A percentile compares a stretch with the other conserved stretches of the same genome.
Evolutionary conservation across 441 rosid species (phyloP).

Genomic region (Euphorbia corollata): DNA sequence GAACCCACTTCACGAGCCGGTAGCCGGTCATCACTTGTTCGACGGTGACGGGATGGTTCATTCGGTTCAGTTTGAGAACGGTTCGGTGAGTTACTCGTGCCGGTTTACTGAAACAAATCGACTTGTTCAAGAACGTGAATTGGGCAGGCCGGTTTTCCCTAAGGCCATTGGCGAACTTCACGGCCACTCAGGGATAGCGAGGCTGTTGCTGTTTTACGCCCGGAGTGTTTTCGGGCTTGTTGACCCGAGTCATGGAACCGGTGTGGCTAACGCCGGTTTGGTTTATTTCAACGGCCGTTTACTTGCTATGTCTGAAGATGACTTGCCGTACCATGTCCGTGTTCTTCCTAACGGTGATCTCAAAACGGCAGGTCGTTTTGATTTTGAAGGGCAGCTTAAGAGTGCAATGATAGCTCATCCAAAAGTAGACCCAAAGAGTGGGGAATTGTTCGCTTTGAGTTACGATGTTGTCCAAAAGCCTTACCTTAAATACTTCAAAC

Average conservation of each 20-base stretch:
- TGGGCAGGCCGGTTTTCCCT: slow-evolving; percentile 62
- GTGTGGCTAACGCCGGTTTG: slow-evolving; percentile 80
- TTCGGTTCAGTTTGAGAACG: slow-evolving; percentile 38
- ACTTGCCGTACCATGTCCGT: slow-evolving; percentile 59
- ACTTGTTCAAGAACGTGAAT: slow-evolving; percentile 43
- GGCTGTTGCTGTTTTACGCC: slow-evolving; percentile 57
- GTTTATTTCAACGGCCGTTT: slow-evolving; percentile 55
- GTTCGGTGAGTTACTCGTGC: slow-evolving; percentile 53
- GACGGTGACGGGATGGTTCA: slow-evolving; percentile 92
- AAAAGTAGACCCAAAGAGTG: slow-evolving; percentile 56
- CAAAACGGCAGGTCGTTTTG: slow-evolving; percentile 55
- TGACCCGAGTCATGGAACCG: slow-evolving; percentile 53
- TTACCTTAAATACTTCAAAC: slow-evolving; percentile 52
- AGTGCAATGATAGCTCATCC: slow-evolving; percentile 82
- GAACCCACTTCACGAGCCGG: slow-evolving; percentile 61
- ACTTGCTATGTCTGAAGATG: slow-evolving; percentile 85
- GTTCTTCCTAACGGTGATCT: slow-evolving; percentile 58
- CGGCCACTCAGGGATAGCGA: slow-evolving; percentile 64
- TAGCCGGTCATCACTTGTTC: slow-evolving; percentile 70
- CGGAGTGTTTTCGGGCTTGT: slow-evolving; percentile 53
- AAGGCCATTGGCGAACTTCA: slow-evolving; percentile 80
- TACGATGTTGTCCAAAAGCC: slow-evolving; percentile 66
- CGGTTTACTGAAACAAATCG: slow-evolving; percentile 66
- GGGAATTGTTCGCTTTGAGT: slow-evolving; percentile 44
- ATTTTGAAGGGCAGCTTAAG: slow-evolving; percentile 49